Base-by-base conservation (phyloP, 73 alveolate species). In the Paramecium biaurelia region DNA sequence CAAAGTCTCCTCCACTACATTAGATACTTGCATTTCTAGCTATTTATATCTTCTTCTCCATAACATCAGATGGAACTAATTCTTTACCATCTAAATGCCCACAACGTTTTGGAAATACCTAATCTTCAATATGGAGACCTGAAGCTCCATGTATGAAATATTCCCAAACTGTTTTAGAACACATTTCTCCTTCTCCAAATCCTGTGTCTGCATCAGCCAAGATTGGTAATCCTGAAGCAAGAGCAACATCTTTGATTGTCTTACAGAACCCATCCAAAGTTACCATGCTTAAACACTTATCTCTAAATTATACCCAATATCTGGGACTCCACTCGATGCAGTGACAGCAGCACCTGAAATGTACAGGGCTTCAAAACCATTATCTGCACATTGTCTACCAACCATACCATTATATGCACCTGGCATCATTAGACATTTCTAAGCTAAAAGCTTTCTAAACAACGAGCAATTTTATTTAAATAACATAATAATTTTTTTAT, bases 151-250 rank as follows among this genome's bases (percentile, higher is more conserved):
- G 89, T 18, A 57, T 23, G 85, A 35, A 82, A 93, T 97, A 97
- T 85, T 93, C 98, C 95, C 94, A 97, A 84, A 97, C 99, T 7
- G 99, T 97, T 87, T 94, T 95, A 20, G 98, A 96, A 24, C 97
- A 95, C 99, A 96, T 96, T 70, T 97, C 95, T 41, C 92, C 97
- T 85, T 92, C 98, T 37, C 99, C 99, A 88, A 97, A 97, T 10
- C 99, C 99, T 11, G 99, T 96, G 86, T 97, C 99, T 5, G 99
- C 99, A 92, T 97, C 99, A 3, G 99, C 99, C 24, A 97, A 92
- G 43, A 96, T 86, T 6, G 99, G 99, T 85, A 97, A 92, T 42
- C 94, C 95, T 8, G 97, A 84, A 56, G 95, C 93, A 47, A 92
- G 35, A 14, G 95, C 72, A n/a, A 92, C 95, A 30, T 92, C 95